Percentiles rank a stretch among this genome's conserved stretches.
phyloP scores from a whole-genome alignment of 495 filamentous ascomycete genomes.

The Trichoderma erinaceum region DNA sequence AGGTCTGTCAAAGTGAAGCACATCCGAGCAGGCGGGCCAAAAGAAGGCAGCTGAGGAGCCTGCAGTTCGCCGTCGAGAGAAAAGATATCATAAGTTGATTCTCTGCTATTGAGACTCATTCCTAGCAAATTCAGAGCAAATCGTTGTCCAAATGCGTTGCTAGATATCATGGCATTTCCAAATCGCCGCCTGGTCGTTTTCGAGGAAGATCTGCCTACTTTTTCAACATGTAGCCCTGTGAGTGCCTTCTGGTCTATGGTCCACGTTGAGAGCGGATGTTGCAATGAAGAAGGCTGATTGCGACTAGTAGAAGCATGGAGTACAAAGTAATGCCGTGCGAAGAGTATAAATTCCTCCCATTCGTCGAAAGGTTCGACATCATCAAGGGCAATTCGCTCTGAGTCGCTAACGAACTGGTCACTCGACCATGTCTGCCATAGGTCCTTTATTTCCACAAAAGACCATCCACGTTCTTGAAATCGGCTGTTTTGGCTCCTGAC shows the following conservation, averaged over 20 bases:
- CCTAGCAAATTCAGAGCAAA: conserved; percentile 49
- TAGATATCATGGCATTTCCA: conserved; percentile 22
- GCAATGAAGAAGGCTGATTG: neutral
- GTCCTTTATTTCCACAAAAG: conserved; percentile 49
- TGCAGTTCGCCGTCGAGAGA: conserved; percentile 21
- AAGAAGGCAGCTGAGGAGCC: conserved; percentile 24
- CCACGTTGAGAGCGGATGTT: neutral
- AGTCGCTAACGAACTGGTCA: conserved; percentile 49
- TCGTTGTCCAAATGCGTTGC: conserved; percentile 21
- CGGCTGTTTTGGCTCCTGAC: conserved; percentile 56
- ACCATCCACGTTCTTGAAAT: conserved; percentile 63
- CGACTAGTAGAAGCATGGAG: conserved; percentile 47
- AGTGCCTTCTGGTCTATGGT: neutral
- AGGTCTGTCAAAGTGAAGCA: conserved; percentile 69
- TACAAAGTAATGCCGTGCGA: conserved; percentile 79
- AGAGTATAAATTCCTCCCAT: conserved; percentile 91
- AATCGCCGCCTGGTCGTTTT: conserved; percentile 23
- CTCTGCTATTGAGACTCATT: conserved; percentile 52
- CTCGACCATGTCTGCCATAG: conserved; percentile 78
- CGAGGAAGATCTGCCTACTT: neutral
- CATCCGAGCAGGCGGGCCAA: conserved; percentile 53
- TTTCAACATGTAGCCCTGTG: neutral
- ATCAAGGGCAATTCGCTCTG: conserved; percentile 54
- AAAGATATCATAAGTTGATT: conserved; percentile 58
- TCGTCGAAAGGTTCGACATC: conserved; percentile 81